Percentiles rank a stretch among this genome's conserved stretches.
Evolutionary conservation across 2,329 filamentous ascomycete genomes (phyloP).

Genomic region (Cryphonectria nitschkei): DNA sequence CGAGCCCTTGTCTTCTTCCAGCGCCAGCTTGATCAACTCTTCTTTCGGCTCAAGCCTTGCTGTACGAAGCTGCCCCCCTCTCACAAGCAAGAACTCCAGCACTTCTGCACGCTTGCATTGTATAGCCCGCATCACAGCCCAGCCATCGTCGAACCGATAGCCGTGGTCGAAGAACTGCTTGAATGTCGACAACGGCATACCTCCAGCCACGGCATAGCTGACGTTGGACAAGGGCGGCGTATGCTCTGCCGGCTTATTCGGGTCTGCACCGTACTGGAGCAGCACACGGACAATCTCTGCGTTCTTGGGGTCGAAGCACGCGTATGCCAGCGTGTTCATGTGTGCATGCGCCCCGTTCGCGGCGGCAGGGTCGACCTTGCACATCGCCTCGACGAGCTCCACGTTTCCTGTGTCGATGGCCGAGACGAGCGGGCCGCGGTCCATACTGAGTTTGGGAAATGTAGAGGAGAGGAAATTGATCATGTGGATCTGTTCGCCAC

Average conservation of each 20-base stretch:
- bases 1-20: neutral
- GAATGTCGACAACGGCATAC: slow-evolving; percentile 1
- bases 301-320: neutral
- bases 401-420: neutral
- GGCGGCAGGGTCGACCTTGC: neutral
- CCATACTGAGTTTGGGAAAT: neutral
- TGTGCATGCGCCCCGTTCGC: neutral
- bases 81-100: neutral
- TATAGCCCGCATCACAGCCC: neutral
- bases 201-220: neutral
- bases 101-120: neutral
- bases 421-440: neutral
- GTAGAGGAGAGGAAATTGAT: neutral
- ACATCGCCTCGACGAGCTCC: neutral
- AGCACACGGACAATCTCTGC: neutral
- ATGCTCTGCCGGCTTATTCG: slow-evolving; percentile 2
- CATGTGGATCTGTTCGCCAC: neutral
- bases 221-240: neutral
- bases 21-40: neutral
- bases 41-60: neutral
- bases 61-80: neutral
- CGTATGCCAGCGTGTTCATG: slow-evolving; percentile 1
- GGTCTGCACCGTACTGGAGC: neutral
- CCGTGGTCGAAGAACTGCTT: slow-evolving; percentile 5
- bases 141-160: neutral